Evolutionary conservation across 306 rosid genomes (phyloP), one percentile per base, ranked within the genome.

Genomic region (Albizia julibrissin): DNA sequence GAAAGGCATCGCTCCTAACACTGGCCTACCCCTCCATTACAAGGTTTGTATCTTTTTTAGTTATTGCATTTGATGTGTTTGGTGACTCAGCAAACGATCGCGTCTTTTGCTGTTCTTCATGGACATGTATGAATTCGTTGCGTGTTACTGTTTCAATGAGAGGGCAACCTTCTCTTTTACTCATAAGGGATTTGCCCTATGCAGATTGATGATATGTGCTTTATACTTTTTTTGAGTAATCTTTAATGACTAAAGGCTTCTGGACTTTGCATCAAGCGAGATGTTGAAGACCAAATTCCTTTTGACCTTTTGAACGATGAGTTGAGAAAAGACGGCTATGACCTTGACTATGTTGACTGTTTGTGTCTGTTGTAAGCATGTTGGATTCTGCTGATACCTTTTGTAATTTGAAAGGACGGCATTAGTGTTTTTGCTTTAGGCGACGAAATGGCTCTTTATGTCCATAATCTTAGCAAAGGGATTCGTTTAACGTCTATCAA

Each of bases 1-100:
- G 79, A 92, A 90, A 82, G 98, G 98, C 87, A 87, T 89, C 87
- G 98, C 90, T 67, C 90, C 94, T 1, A 84, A 83, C 76, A 94
- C 98, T 33, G 94, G 92, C 26, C 0, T 52, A 7, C 59, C 59
- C 24, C 59, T 52, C n/a, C 97, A 92, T 83, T 94, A 79, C 89
- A 92, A 94, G 98, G 98, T 92, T 19, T 6, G 24, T 19, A 19
- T 52, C 22, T 6, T 52, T 52, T 2, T 52, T 52, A 19, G n/a
- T 50, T 50, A 50, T 50, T 14, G 21, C n/a, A 47, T 5, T 12
- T 47, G 14, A 19, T 47, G 52, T 12, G 52, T 47, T 47, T 47
- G 52, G 18, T 14, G 52, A 47, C 16, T 13, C 14, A 14, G 52
- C 40, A 37, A 37, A 37, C 7, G 1, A 37, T 37, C 46, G 12